Evolutionary conservation across 2,329 filamentous ascomycete genomes (phyloP).

Genomic region (Talaromyces sp.): DNA sequence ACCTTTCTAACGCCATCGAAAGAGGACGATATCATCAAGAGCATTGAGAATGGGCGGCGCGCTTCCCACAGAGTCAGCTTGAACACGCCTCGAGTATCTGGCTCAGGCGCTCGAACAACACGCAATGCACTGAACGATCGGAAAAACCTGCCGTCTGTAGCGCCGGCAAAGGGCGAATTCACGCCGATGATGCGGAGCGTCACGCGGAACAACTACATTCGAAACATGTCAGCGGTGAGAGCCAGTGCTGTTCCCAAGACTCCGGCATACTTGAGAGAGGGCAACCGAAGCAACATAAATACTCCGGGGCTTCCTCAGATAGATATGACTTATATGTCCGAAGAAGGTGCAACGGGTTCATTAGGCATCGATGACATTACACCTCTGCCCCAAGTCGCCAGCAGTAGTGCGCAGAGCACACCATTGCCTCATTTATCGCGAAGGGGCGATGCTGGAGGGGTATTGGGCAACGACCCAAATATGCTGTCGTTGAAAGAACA

Average conservation of each 20-base stretch:
- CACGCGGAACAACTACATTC: constrained; percentile 63
- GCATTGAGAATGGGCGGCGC: constrained; percentile 62
- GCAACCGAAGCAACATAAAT: constrained; percentile 63
- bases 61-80: constrained; percentile 54
- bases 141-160: constrained; percentile 64
- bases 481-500: constrained; percentile 89
- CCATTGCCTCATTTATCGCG: constrained; percentile 68
- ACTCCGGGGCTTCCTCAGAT: constrained; percentile 70
- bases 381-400: constrained; percentile 68
- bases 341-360: constrained; percentile 57
- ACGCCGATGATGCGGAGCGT: constrained; percentile 82
- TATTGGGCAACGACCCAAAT: constrained; percentile 74
- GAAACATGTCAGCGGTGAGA: constrained; percentile 57
- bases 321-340: constrained; percentile 65
- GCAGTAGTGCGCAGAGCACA: constrained; percentile 77
- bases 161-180: constrained; percentile 66
- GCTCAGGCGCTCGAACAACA: constrained; percentile 33
- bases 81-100: constrained; percentile 69
- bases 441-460: constrained; percentile 53
- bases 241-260: constrained; percentile 57
- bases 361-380: constrained; percentile 60
- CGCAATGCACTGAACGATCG: constrained; percentile 60
- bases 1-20: constrained; percentile 80
- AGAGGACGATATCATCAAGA: constrained; percentile 69
- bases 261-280: constrained; percentile 60